These are phyloP conservation scores for Mortierella sp. DNA, from an alignment of 371 early-diverging fungal species.

Conservation along the genomic window DNA sequence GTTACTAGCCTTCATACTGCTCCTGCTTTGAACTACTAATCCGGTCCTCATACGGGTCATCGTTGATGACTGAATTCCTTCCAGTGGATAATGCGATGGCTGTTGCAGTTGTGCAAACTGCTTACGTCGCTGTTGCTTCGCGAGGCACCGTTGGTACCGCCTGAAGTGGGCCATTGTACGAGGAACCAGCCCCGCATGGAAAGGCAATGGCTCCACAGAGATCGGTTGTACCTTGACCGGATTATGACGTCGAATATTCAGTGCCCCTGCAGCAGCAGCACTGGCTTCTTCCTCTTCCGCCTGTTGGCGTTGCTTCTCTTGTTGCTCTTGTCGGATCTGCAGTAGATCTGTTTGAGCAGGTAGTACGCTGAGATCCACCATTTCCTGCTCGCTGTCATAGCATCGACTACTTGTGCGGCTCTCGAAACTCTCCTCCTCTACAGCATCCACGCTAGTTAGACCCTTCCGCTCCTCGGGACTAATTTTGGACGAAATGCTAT, in stretches of 20 bases:
- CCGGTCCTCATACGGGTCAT: not conserved
- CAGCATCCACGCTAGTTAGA: conserved; percentile 15
- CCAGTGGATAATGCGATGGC: not conserved
- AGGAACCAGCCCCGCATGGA: conserved; percentile 43
- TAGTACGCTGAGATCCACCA: conserved; percentile 24
- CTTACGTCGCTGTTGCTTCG: conserved; percentile 2
- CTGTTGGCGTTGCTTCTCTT: conserved; percentile 15
- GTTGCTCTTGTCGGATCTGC: conserved; percentile 21
- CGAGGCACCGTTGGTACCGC: conserved; percentile 32
- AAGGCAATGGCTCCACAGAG: conserved; percentile 44
- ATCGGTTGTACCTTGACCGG: conserved; percentile 46
- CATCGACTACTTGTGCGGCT: conserved; percentile 3
- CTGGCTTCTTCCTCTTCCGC: not conserved
- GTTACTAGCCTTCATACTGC: not conserved
- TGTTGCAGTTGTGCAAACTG: too few relatives aligned
- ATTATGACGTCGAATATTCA: conserved; percentile 10
- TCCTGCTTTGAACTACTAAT: not conserved
- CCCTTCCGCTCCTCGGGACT: conserved; percentile 26
- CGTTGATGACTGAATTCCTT: not conserved
- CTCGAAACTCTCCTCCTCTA: conserved; percentile 9
- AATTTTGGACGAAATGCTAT: conserved; percentile 1
- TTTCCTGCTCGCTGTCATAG: conserved; percentile 40
- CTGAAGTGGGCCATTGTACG: conserved; percentile 24
- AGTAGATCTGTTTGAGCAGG: conserved; percentile 22
- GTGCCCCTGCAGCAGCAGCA: not conserved